Conservation (phyloP, 306 rosid species). For the Leucaena leucocephala region DNA sequence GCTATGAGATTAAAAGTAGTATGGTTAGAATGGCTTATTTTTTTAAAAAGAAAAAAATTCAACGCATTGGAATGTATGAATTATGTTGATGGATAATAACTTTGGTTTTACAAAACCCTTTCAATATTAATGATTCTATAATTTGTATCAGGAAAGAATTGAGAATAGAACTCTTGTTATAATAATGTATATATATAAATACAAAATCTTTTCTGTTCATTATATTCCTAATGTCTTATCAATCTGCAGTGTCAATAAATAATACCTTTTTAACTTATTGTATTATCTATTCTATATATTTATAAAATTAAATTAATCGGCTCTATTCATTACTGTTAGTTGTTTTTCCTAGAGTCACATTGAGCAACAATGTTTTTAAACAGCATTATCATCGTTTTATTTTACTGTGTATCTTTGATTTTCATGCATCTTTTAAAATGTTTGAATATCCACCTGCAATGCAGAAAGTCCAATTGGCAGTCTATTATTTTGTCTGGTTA, state of each 20-base stretch:
- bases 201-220: slow-evolving; percentile 4
- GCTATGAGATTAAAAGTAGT: slow-evolving; percentile 28
- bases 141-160: slow-evolving; percentile 20
- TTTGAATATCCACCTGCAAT: neutral
- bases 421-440: neutral
- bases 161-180: neutral
- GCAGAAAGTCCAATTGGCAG: neutral
- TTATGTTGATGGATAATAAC: slow-evolving; percentile 4
- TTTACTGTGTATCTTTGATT: neutral
- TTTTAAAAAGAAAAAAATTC: no score
- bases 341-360: no score
- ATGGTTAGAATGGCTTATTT: slow-evolving; percentile 20
- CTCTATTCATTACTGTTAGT: neutral
- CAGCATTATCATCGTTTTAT: no score
- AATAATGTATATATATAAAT: no score
- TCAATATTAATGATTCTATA: slow-evolving; percentile 16
- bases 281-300: no score
- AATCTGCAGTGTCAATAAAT: neutral
- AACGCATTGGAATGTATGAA: slow-evolving; percentile 14
- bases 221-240: neutral
- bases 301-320: no score
- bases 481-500: slow-evolving; percentile 23
- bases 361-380: no score
- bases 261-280: no score
- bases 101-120: neutral